phyloP scores from a whole-genome alignment of 805 yeast species.

The Kazachstania viticola region DNA sequence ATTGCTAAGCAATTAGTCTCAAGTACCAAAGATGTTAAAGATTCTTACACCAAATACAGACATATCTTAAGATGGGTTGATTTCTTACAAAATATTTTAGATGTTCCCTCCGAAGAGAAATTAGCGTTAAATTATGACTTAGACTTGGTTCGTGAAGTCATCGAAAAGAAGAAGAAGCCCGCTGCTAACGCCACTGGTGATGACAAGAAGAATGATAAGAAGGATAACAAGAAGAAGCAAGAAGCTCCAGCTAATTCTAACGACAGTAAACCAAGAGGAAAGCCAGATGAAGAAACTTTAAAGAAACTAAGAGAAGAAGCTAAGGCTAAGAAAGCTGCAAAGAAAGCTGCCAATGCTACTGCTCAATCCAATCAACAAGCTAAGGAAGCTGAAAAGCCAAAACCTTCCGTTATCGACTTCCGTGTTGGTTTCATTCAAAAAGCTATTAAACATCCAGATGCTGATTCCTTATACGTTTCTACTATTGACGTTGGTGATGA shows the following conservation, averaged over 20 bases:
- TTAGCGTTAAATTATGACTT: conserved; percentile 50
- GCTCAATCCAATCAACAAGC: conserved; percentile 33
- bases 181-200: conserved; percentile 6
- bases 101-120: conserved; percentile 42
- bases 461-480: conserved; percentile 91
- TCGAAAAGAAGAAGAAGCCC: conserved; percentile 41
- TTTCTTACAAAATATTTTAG: conserved; percentile 60
- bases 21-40: conserved; percentile 30
- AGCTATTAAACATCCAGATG: conserved; percentile 95
- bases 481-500: conserved; percentile 94
- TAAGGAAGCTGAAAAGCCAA: conserved; percentile 45
- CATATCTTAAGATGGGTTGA: conserved; percentile 92
- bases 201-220: conserved; percentile 8
- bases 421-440: conserved; percentile 95
- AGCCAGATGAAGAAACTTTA: conserved; percentile 38
- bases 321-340: conserved; percentile 47
- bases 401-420: conserved; percentile 80
- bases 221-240: conserved; percentile 10
- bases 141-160: conserved; percentile 64
- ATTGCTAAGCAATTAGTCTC: conserved; percentile 44
- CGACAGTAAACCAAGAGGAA: conserved; percentile 28
- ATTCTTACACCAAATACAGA: conserved; percentile 53
- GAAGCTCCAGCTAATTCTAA: conserved; percentile 22
- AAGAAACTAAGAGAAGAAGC: conserved; percentile 39
- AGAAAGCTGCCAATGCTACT: conserved; percentile 47